Base-by-base conservation (phyloP, 1,284 basidiomycete species). In the Xerocomus amazonicus region DNA sequence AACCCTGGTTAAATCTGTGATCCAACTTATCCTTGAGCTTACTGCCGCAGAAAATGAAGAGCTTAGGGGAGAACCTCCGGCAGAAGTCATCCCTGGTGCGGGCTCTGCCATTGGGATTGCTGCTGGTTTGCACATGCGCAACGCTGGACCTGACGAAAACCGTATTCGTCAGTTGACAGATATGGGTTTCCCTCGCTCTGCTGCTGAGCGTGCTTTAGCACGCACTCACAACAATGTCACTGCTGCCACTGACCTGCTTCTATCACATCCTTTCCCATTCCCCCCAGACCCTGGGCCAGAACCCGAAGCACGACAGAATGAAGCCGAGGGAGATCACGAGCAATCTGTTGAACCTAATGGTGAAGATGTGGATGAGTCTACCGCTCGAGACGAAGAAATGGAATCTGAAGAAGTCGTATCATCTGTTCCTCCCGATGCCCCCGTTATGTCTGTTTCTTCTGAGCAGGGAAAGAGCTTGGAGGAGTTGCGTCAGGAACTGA, bases 101-200 rank as follows among this genome's bases (percentile, higher is more conserved):
- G 59, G 63, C 12, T 57, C 68, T 35, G 56, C 65, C 13, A 57
- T 66, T 43, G 66, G 67, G 17, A 63, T 61, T 10, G 59, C 59
- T 44, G 50, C 73, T 43, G 68, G 77, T 27, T 73, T 78, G 17
- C 70, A 68, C 46, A 65, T 70, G 53, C 68, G 61, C 19, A 59
- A 74, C 16, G 65, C 77, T 46, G 79, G 79, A 3, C 82, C 87
- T 0, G 89, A 92, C 60, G 88, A 92, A 61, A 78, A 76, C 48
- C 81, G 86, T 28, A 81, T 97, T 41, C 79, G 82, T 43, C 87
- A 92, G 60, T 75, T 99, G 43, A 86, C 84, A 14, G 96, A 99
- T 58, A 99, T 99, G 97, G 97, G 97, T 44, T 99, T 99, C 72
- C 83, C 90, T 26, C 82, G 92, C 9, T 80, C 81, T 36, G 90